Evolutionary conservation across 345 rosid genomes (phyloP), one percentile per base, ranked within the genome.

Genomic region (Capsella bursapastoris): DNA sequence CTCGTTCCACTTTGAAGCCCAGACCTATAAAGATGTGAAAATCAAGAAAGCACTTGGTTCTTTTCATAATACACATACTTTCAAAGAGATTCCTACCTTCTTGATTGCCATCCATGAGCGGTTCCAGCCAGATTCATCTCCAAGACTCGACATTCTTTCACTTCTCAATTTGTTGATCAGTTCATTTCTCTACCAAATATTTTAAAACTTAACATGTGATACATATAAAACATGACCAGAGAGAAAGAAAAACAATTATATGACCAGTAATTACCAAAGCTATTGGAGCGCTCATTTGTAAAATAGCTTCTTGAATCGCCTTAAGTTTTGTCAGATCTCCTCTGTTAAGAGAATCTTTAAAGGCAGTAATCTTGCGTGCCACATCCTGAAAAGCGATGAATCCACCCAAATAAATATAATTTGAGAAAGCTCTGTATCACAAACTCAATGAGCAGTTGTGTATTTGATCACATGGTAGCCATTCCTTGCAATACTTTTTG

Each of bases 1-100:
- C 82, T 92, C 97, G 38, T 95, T 92, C 99, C 97, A 95, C 68
- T 95, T 95, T 32, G 99, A 95, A 73, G 96, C 97, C 99, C 99
- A 95, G 28, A 95, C 97, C 99, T 95, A 73, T 37, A 18, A 27
- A 41, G 37, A 57, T 61, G 45, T 28, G 8, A 44, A 16, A 34
- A 68, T 63, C 53, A 60, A 28, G 15, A 8, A 50, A 49, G 35
- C 29, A 50, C 64, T 66, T 57, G 58, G 48, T 34, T 70, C 37
- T n/a, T 76, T 69, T 55, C 12, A 16, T 55, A 53, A 28, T 13
- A 55, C 27, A 56, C 29, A 64, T 73, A 29, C 45, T 4, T 56
- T 47, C 32, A 34, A 37, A 63, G 37, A 35, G 51, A 55, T 28
- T 57, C 41, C 8, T 48, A 94, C 97, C 97, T 90, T 94, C 86